Evolutionary conservation across 163 green algal genomes (phyloP).

Genomic region (Chlamydomonas reinhardtii): DNA sequence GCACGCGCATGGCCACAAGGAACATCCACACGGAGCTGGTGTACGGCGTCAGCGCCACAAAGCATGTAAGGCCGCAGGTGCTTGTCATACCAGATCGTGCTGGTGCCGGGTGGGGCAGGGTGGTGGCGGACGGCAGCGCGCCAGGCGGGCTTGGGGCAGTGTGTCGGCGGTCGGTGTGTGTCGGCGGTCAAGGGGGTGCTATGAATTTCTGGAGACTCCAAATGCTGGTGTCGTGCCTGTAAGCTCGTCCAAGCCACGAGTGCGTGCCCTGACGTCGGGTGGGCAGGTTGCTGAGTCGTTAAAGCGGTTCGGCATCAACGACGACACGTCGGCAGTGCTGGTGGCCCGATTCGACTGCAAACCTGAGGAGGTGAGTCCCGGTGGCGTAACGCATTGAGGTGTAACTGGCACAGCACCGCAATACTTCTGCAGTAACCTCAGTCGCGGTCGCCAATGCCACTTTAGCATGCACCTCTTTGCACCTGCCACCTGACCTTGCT

Average conservation of each 20-base stretch:
- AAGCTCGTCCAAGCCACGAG: no score
- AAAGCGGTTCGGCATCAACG: constrained; percentile 71
- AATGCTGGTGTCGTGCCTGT: no score
- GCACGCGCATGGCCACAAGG: constrained; percentile 51
- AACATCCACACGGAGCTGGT: constrained; percentile 79
- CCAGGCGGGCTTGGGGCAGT: no score
- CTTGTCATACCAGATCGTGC: no score
- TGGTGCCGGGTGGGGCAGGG: no score
- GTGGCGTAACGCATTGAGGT: not conserved
- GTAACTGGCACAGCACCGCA: not conserved
- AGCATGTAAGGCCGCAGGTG: constrained; percentile 65
- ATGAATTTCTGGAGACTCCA: no score
- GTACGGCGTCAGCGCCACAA: constrained; percentile 70
- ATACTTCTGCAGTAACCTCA: not conserved
- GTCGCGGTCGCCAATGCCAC: not conserved
- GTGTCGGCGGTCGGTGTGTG: no score
- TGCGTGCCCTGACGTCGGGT: no score
- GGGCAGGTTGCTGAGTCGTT: constrained; percentile 74
- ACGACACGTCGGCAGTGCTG: constrained; percentile 64
- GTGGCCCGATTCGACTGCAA: constrained; percentile 72
- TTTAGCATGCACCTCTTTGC: not conserved
- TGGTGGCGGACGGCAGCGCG: no score
- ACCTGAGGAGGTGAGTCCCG: constrained; percentile 52
- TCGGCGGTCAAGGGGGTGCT: no score
- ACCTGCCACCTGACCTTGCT: no score